These are phyloP conservation scores for Nidularia pulvinata DNA, from an alignment of 768 basidiomycete genomes.

Conservation along the genomic window DNA sequence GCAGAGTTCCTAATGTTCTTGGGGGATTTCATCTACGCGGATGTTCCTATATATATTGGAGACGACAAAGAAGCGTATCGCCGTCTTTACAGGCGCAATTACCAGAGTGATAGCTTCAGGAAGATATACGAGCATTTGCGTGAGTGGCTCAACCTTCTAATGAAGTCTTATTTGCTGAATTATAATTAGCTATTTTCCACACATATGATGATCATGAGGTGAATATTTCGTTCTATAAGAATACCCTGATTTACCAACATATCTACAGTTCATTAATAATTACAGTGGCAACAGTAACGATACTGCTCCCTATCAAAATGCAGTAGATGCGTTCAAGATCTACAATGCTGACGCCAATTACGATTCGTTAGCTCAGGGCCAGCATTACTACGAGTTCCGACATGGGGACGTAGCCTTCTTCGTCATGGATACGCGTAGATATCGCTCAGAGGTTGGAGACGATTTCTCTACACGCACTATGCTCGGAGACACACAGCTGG, in stretches of 20 bases:
- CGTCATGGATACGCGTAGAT: constrained; percentile 71
- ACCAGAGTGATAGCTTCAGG: constrained; percentile 61
- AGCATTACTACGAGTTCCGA: constrained; percentile 59
- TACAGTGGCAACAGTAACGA: constrained; percentile 59
- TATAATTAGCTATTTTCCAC: constrained; percentile 54
- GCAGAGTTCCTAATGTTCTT: constrained; percentile 68
- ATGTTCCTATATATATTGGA: constrained; percentile 65
- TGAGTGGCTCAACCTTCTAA: constrained; percentile 29
- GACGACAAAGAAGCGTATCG: constrained; percentile 58
- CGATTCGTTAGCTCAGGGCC: constrained; percentile 40
- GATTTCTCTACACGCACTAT: constrained; percentile 53
- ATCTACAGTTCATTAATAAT: constrained; percentile 59
- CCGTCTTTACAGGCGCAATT: constrained; percentile 68
- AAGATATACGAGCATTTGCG: constrained; percentile 71
- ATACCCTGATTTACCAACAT: not conserved
- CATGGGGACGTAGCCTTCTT: constrained; percentile 76
- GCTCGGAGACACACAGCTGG: constrained; percentile 68
- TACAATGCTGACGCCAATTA: constrained; percentile 70
- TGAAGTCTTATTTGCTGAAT: not conserved
- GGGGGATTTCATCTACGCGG: constrained; percentile 79
- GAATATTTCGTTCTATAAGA: not conserved
- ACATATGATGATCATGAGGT: constrained; percentile 79
- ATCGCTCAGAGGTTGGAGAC: constrained; percentile 43
- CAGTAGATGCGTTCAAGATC: constrained; percentile 53
- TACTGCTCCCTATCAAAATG: constrained; percentile 57